Percentiles rank a stretch among this genome's conserved stretches.
phyloP scores from a whole-genome alignment of 1,139 yeast species.

The Komagataea norvegica region DNA sequence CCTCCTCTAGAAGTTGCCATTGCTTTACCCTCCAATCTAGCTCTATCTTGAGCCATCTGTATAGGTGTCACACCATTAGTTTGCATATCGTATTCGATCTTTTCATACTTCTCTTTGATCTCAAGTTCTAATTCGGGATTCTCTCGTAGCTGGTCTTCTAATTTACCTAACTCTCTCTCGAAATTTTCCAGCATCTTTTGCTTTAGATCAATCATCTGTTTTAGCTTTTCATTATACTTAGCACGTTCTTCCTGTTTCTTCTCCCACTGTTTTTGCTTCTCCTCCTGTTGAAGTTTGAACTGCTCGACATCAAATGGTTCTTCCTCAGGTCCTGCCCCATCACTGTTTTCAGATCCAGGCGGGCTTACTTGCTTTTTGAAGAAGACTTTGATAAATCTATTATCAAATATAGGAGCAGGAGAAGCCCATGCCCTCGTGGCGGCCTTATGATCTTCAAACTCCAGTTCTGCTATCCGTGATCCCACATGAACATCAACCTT shows the following conservation, averaged over 20 bases:
- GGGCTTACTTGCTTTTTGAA: constrained; percentile 30
- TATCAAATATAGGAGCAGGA: constrained; percentile 43
- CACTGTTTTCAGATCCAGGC: constrained; percentile 6
- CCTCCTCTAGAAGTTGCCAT: constrained; percentile 32
- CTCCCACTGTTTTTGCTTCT: constrained; percentile 39
- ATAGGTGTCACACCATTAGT: constrained; percentile 22
- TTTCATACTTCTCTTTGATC: constrained; percentile 24
- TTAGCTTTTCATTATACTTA: constrained; percentile 31
- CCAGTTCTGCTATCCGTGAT: constrained; percentile 34
- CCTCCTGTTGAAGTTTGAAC: constrained; percentile 33
- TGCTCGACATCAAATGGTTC: constrained; percentile 34
- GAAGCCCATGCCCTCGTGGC: constrained; percentile 41
- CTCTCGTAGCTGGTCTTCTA: constrained; percentile 22
- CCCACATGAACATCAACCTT: constrained; percentile 28
- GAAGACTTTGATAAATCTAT: constrained; percentile 44
- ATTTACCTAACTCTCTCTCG: constrained; percentile 29
- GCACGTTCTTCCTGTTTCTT: constrained; percentile 33
- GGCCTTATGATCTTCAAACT: constrained; percentile 33
- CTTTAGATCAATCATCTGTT: constrained; percentile 32
- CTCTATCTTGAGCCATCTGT: constrained; percentile 19
- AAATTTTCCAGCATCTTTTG: constrained; percentile 30
- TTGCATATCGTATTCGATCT: constrained; percentile 17
- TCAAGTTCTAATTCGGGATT: constrained; percentile 25
- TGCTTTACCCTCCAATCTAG: constrained; percentile 26
- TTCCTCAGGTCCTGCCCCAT: constrained; percentile 10